phyloP scores from a whole-genome alignment of 345 rosid species.

The Eutrema heterophyllum region DNA sequence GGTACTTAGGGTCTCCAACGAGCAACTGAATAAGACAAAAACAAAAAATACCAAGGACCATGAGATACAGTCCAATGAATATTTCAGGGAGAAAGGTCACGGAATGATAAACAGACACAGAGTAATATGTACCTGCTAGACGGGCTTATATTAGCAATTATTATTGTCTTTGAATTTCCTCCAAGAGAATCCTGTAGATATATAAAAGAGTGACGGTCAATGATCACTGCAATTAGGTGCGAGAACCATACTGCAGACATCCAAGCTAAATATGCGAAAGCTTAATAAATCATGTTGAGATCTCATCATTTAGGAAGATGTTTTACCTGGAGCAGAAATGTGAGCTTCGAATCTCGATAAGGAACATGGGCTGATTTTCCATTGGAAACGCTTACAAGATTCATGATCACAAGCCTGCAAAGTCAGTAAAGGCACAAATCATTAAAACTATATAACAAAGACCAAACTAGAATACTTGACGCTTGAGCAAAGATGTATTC shows the following conservation, averaged over 20 bases:
- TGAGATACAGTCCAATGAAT: conserved; percentile 8
- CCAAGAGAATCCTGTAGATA: conserved; percentile 89
- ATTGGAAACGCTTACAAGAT: conserved; percentile 88
- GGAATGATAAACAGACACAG: not conserved
- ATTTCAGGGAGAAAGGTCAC: not conserved
- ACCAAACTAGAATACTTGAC: not conserved
- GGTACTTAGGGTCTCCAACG: conserved; percentile 91
- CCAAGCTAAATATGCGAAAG: not conserved
- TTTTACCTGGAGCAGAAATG: conserved; percentile 93
- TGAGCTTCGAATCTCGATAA: conserved; percentile 96
- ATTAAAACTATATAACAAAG: not conserved
- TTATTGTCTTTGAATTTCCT: conserved; percentile 95
- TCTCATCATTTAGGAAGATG: not conserved
- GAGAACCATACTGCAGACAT: not conserved
- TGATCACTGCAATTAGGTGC: not conserved
- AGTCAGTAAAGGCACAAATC: conserved; percentile 6
- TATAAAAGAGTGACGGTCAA: conserved; percentile 1
- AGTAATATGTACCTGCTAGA: conserved; percentile 60
- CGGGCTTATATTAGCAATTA: conserved; percentile 94
- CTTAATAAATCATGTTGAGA: not conserved
- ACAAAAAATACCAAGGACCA: not conserved
- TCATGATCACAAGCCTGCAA: conserved; percentile 96
- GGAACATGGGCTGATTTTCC: conserved; percentile 98
- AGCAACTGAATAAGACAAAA: conserved; percentile 54
- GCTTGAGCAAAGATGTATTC: conserved; percentile 11